Evolutionary conservation across 208 protist species (phyloP).

Genomic region (Trypanosoma lewisi): DNA sequence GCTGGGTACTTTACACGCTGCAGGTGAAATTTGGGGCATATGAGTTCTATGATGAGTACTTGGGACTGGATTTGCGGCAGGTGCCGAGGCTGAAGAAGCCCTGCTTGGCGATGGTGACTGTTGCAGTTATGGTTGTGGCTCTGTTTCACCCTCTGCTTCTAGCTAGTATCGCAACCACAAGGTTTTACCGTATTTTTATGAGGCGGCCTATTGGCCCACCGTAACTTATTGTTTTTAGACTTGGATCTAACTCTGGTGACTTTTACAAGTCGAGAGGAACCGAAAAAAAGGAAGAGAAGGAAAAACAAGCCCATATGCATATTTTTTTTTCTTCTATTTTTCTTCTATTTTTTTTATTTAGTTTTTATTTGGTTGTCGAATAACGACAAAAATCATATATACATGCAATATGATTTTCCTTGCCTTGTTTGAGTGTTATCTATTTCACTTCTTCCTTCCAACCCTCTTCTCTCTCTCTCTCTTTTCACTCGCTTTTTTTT

Average conservation of each 20-base stretch:
- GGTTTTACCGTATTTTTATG: conserved; percentile 81
- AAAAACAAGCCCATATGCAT: background rate
- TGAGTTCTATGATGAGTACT: conserved; percentile 87
- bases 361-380: too few relatives aligned
- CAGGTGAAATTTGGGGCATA: conserved; percentile 66
- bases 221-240: conserved; percentile 33
- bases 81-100: conserved; percentile 75
- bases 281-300: background rate
- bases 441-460: background rate
- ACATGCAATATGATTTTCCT: too few relatives aligned
- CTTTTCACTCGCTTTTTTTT: conserved; percentile 8
- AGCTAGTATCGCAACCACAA: conserved; percentile 77
- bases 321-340: background rate
- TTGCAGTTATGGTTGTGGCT: conserved; percentile 62
- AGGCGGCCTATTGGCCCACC: conserved; percentile 80
- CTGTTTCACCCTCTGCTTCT: conserved; percentile 80
- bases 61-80: conserved; percentile 81
- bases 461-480: background rate
- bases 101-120: conserved; percentile 56
- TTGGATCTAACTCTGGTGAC: background rate
- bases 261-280: background rate
- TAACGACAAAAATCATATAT: too few relatives aligned
- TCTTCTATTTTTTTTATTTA: background rate
- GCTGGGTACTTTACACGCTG: conserved; percentile 66
- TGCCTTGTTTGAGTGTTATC: background rate